Conservation (phyloP, 169 alveolate genomes). For the Eimeria falciformis region DNA sequence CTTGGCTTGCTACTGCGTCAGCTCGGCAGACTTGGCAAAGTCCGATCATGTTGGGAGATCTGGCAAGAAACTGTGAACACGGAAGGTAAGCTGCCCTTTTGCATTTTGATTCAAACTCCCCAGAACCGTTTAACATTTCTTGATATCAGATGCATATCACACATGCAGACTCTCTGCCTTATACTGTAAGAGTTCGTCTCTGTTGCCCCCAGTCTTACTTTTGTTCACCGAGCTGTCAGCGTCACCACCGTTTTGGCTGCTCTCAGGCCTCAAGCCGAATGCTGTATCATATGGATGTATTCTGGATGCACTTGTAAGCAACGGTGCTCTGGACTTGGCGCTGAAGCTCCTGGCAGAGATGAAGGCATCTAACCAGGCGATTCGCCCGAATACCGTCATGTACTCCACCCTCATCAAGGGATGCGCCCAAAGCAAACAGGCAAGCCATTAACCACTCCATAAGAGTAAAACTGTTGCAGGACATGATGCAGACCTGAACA, state of each 20-base stretch:
- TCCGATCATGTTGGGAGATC: slow-evolving; percentile 75
- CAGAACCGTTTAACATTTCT: no score
- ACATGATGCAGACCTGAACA: no score
- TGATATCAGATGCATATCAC: no score
- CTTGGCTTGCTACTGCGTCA: slow-evolving; percentile 74
- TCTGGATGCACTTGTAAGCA: slow-evolving; percentile 94
- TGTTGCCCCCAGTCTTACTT: no score
- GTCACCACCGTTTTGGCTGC: background rate
- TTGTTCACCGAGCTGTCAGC: no score
- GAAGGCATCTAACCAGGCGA: slow-evolving; percentile 84
- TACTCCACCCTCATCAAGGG: slow-evolving; percentile 95
- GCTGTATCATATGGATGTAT: slow-evolving; percentile 93
- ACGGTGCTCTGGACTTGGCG: slow-evolving; percentile 91
- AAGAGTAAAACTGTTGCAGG: background rate
- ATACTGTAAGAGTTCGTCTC: no score
- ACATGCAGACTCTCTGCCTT: no score
- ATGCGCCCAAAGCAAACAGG: slow-evolving; percentile 89
- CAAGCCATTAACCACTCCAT: slow-evolving; percentile 41
- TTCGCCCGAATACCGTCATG: slow-evolving; percentile 92
- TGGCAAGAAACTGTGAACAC: slow-evolving; percentile 74
- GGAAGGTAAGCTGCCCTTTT: slow-evolving; percentile 61
- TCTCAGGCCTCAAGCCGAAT: slow-evolving; percentile 82
- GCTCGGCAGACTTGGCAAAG: slow-evolving; percentile 75
- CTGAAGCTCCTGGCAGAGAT: slow-evolving; percentile 90
- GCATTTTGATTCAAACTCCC: no score